phyloP scores from a whole-genome alignment of 371 early-diverging fungal species.

The Apophysomyces elegans region DNA sequence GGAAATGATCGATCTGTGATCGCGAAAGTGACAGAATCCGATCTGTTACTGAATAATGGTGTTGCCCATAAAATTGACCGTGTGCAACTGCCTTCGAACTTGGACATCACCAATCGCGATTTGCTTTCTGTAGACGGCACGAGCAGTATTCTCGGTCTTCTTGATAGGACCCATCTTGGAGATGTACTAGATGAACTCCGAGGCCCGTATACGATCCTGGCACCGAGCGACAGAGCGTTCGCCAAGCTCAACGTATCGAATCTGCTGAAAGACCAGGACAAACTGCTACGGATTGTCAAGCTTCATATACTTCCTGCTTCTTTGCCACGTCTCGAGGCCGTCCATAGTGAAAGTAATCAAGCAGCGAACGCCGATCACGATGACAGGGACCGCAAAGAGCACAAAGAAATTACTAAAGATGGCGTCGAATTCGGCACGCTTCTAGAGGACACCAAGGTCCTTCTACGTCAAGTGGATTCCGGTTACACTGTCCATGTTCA shows the following conservation, averaged over 20 bases:
- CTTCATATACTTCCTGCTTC: slow-evolving; percentile 56
- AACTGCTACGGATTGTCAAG: slow-evolving; percentile 45
- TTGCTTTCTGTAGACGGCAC: slow-evolving; percentile 49
- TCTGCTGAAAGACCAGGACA: slow-evolving; percentile 45
- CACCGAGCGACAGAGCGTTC: slow-evolving; percentile 60
- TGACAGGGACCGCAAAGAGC: slow-evolving; percentile 3
- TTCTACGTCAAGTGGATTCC: slow-evolving; percentile 24
- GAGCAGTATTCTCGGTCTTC: slow-evolving; percentile 38
- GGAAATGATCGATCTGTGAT: slow-evolving; percentile 35
- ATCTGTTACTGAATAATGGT: slow-evolving; percentile 55
- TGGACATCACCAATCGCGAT: slow-evolving; percentile 49
- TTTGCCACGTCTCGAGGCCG: slow-evolving; percentile 35
- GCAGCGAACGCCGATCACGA: slow-evolving; percentile 11
- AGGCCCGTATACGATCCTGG: slow-evolving; percentile 52
- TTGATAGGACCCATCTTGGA: slow-evolving; percentile 42
- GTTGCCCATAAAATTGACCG: slow-evolving; percentile 57
- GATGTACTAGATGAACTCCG: slow-evolving; percentile 37
- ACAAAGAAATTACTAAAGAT: slow-evolving; percentile 16
- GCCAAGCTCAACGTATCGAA: slow-evolving; percentile 45
- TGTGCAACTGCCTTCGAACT: slow-evolving; percentile 50
- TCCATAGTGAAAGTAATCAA: background rate
- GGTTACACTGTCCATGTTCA: slow-evolving; percentile 35
- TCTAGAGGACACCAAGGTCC: slow-evolving; percentile 30
- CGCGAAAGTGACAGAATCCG: slow-evolving; percentile 33
- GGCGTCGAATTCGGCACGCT: slow-evolving; percentile 37